phyloP scores from a whole-genome alignment of 176 grass and related monocot genomes.

The Oryza brachyantha region DNA sequence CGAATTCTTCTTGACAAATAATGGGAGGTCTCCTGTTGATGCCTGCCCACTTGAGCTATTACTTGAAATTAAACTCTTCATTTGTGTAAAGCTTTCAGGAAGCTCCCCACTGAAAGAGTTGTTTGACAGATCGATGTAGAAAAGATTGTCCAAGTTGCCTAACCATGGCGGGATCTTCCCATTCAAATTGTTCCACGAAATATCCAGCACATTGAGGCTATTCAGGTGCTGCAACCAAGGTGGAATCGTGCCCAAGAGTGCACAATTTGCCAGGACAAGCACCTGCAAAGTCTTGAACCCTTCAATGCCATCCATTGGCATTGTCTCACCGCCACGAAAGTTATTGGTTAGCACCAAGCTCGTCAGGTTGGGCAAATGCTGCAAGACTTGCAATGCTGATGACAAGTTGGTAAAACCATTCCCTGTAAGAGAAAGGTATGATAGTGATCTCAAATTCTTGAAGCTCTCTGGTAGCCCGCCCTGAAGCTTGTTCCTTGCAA shows the following conservation, averaged over 20 bases:
- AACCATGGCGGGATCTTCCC: slow-evolving; percentile 64
- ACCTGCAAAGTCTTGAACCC: slow-evolving; percentile 78
- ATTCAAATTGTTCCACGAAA: slow-evolving; percentile 82
- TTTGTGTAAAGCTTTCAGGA: slow-evolving; percentile 51
- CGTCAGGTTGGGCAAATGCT: slow-evolving; percentile 62
- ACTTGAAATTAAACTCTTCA: slow-evolving; percentile 51
- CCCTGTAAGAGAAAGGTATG: slow-evolving; percentile 69
- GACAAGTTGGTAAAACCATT: slow-evolving; percentile 64
- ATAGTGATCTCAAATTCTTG: slow-evolving; percentile 54
- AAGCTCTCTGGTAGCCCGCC: slow-evolving; percentile 72
- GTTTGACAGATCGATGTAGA: slow-evolving; percentile 89
- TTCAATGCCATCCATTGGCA: slow-evolving; percentile 59
- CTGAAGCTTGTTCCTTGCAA: slow-evolving; percentile 66
- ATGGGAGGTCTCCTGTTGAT: slow-evolving; percentile 46
- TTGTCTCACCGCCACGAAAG: slow-evolving; percentile 57
- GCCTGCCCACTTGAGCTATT: slow-evolving; percentile 27
- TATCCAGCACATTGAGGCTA: slow-evolving; percentile 69
- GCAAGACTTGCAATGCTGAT: slow-evolving; percentile 68
- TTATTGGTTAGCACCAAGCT: slow-evolving; percentile 83
- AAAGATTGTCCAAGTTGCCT: slow-evolving; percentile 62
- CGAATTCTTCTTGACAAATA: slow-evolving; percentile 77
- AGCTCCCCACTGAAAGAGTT: slow-evolving; percentile 78
- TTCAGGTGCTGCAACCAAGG: slow-evolving; percentile 56
- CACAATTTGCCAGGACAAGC: slow-evolving; percentile 84
- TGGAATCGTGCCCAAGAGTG: slow-evolving; percentile 54